Evolutionary conservation across 1,139 yeast species (phyloP), one percentile per base, ranked within the genome.

Genomic region (Taphrina betulina): DNA sequence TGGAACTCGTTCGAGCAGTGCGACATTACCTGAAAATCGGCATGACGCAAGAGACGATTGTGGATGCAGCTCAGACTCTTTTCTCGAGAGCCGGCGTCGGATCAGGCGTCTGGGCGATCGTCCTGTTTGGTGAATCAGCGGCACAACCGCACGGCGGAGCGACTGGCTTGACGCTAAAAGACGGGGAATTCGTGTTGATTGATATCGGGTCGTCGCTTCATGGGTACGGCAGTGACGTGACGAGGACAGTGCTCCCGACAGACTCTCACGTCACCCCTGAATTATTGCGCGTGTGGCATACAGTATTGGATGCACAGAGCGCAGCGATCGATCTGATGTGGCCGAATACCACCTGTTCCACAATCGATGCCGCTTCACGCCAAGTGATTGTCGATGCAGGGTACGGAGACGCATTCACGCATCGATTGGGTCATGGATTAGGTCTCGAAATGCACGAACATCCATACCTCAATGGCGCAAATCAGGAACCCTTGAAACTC

Each of bases 361-460:
- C 31, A 3, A 48, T 54, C 17, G 58, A 54, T 33, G 34, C 23
- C 12, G 53, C 46, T 14, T 57, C 58, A 17, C 26, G 58, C 23
- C 8, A 19, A 5, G 42, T 40, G n/a, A 16, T 54, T 12, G 16
- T 28, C 4, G 36, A 23, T 4, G 54, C 42, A 12, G 31, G 31
- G 10, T 31, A 17, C 31, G 55, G 58, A 10, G 38, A 40, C 16
- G 37, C 16, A 23, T 54, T 51, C 22, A 54, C 46, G 7, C 58
- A 54, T 31, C 36, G 58, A 12, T 42, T 54, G 14, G 58, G 58
- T 14, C 58, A 54, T 29, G 58, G 58, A 1, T 36, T 54, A 12
- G 58, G 58, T 17, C 53, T 54, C 20, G 58, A 54, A 17, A 50
- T 46, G 43, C 58, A 54, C 36, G 58, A 54, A 19, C 34, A 38